phyloP scores from a whole-genome alignment of 2,329 filamentous ascomycete genomes.

The Phialocephala subalpina region DNA sequence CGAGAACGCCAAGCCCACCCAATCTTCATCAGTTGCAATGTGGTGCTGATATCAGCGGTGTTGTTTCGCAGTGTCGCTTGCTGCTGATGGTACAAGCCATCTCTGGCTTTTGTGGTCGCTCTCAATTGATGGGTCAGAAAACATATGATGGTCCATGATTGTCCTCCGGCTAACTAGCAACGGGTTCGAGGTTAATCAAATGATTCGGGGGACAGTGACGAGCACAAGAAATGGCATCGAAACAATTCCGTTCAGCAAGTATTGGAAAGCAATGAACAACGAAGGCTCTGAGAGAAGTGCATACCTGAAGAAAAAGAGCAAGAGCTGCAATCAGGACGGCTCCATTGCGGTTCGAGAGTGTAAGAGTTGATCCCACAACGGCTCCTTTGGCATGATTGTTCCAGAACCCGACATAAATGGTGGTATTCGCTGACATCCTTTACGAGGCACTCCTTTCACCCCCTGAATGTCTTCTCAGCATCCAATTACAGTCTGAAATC shows the following conservation, averaged over 20 bases:
- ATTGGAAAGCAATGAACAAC: neutral
- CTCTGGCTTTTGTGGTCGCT: neutral
- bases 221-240: too few relatives aligned
- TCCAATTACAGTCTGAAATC: too few relatives aligned
- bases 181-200: too few relatives aligned
- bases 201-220: too few relatives aligned
- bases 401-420: conserved; percentile 2
- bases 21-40: neutral
- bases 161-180: neutral
- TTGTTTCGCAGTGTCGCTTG: conserved; percentile 3
- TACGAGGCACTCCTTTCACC: too few relatives aligned
- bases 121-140: neutral
- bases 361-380: conserved; percentile 1
- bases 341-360: neutral
- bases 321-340: neutral
- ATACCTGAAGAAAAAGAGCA: conserved; percentile 6
- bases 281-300: neutral
- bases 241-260: too few relatives aligned
- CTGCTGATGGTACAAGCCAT: conserved; percentile 4
- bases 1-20: conserved; percentile 6
- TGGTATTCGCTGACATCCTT: neutral
- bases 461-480: too few relatives aligned
- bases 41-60: neutral
- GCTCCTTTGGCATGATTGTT: conserved; percentile 3
- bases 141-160: conserved; percentile 1